Evolutionary conservation across 192 early-diverging fungal genomes (phyloP).

Genomic region (Backusella circina): DNA sequence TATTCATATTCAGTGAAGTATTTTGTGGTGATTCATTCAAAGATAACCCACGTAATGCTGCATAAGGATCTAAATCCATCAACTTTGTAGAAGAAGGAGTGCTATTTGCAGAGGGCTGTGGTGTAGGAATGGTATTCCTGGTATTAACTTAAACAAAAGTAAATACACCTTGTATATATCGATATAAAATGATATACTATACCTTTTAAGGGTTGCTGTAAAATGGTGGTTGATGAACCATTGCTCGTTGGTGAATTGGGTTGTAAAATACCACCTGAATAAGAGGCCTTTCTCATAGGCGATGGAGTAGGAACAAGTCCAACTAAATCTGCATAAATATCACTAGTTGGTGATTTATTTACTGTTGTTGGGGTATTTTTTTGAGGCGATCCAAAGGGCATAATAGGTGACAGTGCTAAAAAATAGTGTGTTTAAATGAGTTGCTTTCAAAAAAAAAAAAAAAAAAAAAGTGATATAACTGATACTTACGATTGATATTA

Average conservation of each 20-base stretch:
- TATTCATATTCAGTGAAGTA: background rate
- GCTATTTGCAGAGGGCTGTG: background rate
- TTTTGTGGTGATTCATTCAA: background rate
- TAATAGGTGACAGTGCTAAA: background rate
- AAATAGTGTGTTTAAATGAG: background rate
- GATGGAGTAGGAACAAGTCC: conserved; percentile 2
- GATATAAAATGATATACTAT: background rate
- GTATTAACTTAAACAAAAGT: background rate
- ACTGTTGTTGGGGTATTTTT: background rate
- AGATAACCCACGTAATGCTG: conserved; percentile 5
- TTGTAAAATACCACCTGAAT: conserved; percentile 7
- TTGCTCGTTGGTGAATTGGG: conserved; percentile 1
- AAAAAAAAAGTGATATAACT: background rate
- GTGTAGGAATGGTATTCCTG: background rate
- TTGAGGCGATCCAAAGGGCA: background rate
- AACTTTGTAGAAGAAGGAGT: background rate
- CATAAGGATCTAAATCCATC: background rate
- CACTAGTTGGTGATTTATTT: background rate
- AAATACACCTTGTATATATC: background rate
- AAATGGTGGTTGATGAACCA: background rate
- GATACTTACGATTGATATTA: background rate
- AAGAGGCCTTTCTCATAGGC: background rate
- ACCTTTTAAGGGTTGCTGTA: background rate
- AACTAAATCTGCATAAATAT: background rate
- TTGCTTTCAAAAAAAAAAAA: background rate